Conservation (phyloP, 1,139 yeast species). For the Fermentozyma sake region DNA sequence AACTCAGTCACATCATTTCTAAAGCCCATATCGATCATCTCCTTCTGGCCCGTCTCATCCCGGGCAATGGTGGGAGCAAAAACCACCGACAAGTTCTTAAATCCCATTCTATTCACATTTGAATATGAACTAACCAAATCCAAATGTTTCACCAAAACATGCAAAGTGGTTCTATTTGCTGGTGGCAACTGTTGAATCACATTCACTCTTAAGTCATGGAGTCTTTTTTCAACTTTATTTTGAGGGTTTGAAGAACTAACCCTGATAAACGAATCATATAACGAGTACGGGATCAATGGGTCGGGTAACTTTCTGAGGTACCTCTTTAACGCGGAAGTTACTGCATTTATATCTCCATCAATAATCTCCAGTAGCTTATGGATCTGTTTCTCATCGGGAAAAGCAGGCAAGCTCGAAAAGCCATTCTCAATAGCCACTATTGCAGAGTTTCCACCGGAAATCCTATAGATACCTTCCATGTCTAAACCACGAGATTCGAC, state of each 20-base stretch:
- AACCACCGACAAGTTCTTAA: conserved; percentile 80
- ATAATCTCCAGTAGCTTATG: conserved; percentile 41
- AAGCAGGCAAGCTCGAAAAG: conserved; percentile 29
- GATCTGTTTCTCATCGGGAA: conserved; percentile 36
- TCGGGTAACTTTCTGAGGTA: conserved; percentile 81
- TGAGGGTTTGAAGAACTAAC: conserved; percentile 33
- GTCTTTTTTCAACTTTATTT: conserved; percentile 25
- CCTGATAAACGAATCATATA: conserved; percentile 62
- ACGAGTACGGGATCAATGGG: conserved; percentile 71
- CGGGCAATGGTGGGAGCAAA: conserved; percentile 93
- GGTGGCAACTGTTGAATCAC: conserved; percentile 49
- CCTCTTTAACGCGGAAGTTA: conserved; percentile 81
- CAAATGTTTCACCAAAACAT: conserved; percentile 59
- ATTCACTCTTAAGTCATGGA: conserved; percentile 21
- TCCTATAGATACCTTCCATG: conserved; percentile 84
- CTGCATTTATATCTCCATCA: conserved; percentile 75
- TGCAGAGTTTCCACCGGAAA: conserved; percentile 83
- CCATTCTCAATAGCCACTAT: conserved; percentile 53
- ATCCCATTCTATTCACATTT: conserved; percentile 66
- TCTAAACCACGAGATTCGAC: conserved; percentile 72
- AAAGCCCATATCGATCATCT: conserved; percentile 79
- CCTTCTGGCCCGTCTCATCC: conserved; percentile 77
- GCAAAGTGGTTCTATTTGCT: conserved; percentile 62
- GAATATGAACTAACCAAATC: conserved; percentile 47
- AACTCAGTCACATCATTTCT: conserved; percentile 79